These are phyloP conservation scores for Hirsutella thompsonii DNA, from an alignment of 2,329 filamentous ascomycete genomes.

Conservation along the genomic window DNA sequence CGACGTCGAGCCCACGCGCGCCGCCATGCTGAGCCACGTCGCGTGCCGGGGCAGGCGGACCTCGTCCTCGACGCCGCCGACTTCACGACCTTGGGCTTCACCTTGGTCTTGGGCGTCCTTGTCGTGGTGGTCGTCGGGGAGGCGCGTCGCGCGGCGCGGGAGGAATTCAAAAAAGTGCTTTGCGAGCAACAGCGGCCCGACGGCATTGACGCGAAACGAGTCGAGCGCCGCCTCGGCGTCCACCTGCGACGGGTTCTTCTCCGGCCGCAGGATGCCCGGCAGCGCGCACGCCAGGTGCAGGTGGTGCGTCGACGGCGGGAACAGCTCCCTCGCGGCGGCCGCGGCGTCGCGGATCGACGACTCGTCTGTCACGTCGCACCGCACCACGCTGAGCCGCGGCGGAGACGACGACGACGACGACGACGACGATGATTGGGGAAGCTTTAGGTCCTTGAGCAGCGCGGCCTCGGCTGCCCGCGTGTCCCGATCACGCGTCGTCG, in stretches of 20 bases:
- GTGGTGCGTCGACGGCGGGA: conserved; percentile 37
- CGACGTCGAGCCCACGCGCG: conserved; percentile 59
- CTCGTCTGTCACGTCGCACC: conserved; percentile 44
- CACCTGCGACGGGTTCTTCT: conserved; percentile 57
- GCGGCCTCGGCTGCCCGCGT: conserved; percentile 19
- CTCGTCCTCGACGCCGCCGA: too few relatives aligned
- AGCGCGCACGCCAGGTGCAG: conserved; percentile 58
- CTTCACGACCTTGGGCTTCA: too few relatives aligned
- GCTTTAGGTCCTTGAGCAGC: conserved; percentile 17
- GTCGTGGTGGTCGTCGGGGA: conserved; percentile 1
- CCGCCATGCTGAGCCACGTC: conserved; percentile 63
- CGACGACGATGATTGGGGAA: conserved; percentile 5
- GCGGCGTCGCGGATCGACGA: conserved; percentile 45
- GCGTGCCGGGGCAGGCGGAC: conserved; percentile 41
- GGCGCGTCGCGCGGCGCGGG: conserved; percentile 38
- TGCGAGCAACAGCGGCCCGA: conserved; percentile 63
- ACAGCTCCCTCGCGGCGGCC: conserved; percentile 33
- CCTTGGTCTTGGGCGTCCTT: too few relatives aligned
- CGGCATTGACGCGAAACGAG: conserved; percentile 60
- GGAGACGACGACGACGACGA: too few relatives aligned
- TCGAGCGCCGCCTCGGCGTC: conserved; percentile 46
- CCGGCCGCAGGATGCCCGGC: conserved; percentile 60
- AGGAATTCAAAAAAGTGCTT: conserved; percentile 64
- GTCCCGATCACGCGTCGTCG: conserved; percentile 25
- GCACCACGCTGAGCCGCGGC: conserved; percentile 25